Conservation (phyloP, 768 basidiomycete genomes). For the Boletellus ananas region DNA sequence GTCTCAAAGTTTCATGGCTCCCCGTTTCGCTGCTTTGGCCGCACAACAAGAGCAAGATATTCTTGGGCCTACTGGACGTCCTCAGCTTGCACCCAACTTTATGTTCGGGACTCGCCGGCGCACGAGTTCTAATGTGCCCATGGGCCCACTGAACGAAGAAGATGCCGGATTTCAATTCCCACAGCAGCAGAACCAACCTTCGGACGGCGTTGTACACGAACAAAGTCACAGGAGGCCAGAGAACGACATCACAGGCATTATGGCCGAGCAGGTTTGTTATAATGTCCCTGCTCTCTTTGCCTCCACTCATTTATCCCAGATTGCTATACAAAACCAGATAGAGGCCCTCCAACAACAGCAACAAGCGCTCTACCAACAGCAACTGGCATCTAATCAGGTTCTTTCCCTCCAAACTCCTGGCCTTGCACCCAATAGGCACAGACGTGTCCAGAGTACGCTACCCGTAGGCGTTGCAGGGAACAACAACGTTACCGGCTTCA, state of each 20-base stretch:
- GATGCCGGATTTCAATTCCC: slow-evolving; percentile 82
- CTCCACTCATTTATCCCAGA: slow-evolving; percentile 41
- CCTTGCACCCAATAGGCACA: slow-evolving; percentile 67
- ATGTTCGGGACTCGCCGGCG: slow-evolving; percentile 74
- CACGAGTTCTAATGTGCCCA: slow-evolving; percentile 48
- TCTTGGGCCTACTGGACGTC: slow-evolving; percentile 73
- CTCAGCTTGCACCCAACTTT: slow-evolving; percentile 87
- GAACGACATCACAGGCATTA: slow-evolving; percentile 79
- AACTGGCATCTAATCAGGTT: slow-evolving; percentile 84
- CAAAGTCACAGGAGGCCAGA: slow-evolving; percentile 54
- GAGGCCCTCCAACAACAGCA: slow-evolving; percentile 89
- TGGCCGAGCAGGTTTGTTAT: slow-evolving; percentile 85
- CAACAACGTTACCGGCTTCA: slow-evolving; percentile 34
- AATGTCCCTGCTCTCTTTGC: background rate
- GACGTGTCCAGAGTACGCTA: slow-evolving; percentile 84
- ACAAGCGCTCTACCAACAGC: slow-evolving; percentile 84
- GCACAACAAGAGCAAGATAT: slow-evolving; percentile 64
- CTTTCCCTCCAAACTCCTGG: slow-evolving; percentile 77
- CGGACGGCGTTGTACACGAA: slow-evolving; percentile 29
- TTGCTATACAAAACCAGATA: slow-evolving; percentile 87
- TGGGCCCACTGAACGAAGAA: slow-evolving; percentile 76
- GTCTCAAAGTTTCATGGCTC: slow-evolving; percentile 83
- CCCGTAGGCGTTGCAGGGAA: slow-evolving; percentile 52
- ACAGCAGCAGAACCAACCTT: slow-evolving; percentile 49
- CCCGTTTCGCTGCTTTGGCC: slow-evolving; percentile 80